Evolutionary conservation across 2,329 filamentous ascomycete genomes (phyloP), one percentile per base, ranked within the genome.

Genomic region (Apiospora kogelbergensis): DNA sequence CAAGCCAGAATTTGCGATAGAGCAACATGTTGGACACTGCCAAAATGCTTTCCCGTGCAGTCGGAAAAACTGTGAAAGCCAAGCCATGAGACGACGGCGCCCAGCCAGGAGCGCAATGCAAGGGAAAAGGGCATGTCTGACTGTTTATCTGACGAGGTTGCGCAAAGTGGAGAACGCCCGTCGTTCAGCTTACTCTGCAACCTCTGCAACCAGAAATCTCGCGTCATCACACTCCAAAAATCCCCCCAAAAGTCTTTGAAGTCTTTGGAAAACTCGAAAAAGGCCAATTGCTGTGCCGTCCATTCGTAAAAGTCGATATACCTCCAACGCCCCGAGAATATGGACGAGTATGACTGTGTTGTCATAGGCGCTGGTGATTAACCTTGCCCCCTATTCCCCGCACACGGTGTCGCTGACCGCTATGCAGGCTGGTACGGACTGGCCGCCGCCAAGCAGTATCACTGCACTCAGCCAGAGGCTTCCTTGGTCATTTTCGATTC

Each of bases 401-500:
- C 22, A n/a, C 15, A 33, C 6, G 48, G 9, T 2, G 4, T 6
- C 11, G 30, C 53, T 60, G 30, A 60, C 20, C 10, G 1, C 2
- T 6, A n/a, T 33, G 15, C 41, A 70, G 68, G 68, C 17, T 68
- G 66, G 66, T 67, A 68, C 74, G 91, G 90, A 26, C 81, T 93
- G 41, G 85, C 83, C 1, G 84, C 86, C 24, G 87, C 90, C 64
- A 90, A 90, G 78, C 87, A 87, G 26, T 89, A 88, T 75, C 84
- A 85, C 67, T 82, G 88, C 71, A 76, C 90, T 0, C 46, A 83
- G 91, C 72, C 90, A 90, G 0, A 76, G 81, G n/a, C 81, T 83
- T 84, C 84, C 2, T 76, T 93, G 30, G 79, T 84, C 1, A 75
- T 93, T 11, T 79, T 92, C 40, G 91, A 93, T 63, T 80, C 83